Base-by-base conservation (phyloP, 2,329 filamentous ascomycete genomes). In the Botrytis galanthina region DNA sequence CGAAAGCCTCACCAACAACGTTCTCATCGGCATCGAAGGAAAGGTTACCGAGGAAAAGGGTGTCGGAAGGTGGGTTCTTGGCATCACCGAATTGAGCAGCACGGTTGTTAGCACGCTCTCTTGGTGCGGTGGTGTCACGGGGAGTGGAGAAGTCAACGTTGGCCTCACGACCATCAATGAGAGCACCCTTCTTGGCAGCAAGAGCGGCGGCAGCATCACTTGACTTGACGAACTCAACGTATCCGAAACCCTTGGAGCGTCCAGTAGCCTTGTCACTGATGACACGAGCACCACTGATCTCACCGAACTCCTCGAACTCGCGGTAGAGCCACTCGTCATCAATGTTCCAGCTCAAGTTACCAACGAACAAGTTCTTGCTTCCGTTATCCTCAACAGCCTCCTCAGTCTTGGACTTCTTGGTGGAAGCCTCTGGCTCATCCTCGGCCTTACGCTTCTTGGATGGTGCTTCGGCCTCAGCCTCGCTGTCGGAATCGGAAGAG, bases 321-420 rank as follows among this genome's bases (percentile, higher is more conserved):
- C 87, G 86, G 74, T 84, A 84, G 77, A 93, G 86, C 90, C 90
- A 92, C 75, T 91, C 90, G 82, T 93, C 91, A 79, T 93, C 91
- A 74, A 93, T 85, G 81, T 91, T 92, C 91, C 91, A 93, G 81
- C 90, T 92, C 77, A 93, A 84, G 83, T 91, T 91, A 75, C 91
- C 91, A 77, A 92, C 86, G 82, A 93, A 93, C 72, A 93, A 85
- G 83, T 92, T 93, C 82, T 85, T 86, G 77, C 84, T 83, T 60
- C 84, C 82, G 76, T 82, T 82, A 62, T 81, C 82, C 57, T 77
- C 82, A 60, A 77, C 81, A 75, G 79, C 20, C 7, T 69, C 81
- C 75, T 85, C 83, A 60, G 83, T 84, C 83, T 87, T 88, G 77
- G 83, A 82, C 83, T 88, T 88, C 84, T 89, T 89, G 60, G 83